A percentile compares a stretch with the other conserved stretches of the same genome.
phyloP scores from a whole-genome alignment of 495 filamentous ascomycete species.

The Gamarada debralockiae region DNA sequence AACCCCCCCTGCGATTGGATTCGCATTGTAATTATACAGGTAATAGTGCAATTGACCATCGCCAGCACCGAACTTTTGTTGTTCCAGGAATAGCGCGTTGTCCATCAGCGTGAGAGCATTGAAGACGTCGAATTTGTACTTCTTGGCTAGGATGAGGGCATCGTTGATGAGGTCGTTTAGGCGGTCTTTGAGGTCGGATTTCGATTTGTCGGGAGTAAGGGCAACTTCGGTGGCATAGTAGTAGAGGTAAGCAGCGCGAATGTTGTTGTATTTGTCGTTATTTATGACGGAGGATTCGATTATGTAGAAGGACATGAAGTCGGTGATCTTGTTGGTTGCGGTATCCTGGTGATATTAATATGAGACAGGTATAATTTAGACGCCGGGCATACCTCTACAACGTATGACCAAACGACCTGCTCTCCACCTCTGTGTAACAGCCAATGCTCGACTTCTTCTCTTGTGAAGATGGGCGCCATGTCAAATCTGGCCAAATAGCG shows the following conservation, averaged over 20 bases:
- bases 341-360: slow-evolving; percentile 36
- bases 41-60: slow-evolving; percentile 96
- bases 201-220: slow-evolving; percentile 46
- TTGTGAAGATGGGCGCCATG: slow-evolving; percentile 75
- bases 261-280: slow-evolving; percentile 65
- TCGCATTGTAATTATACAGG: slow-evolving; percentile 90
- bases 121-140: slow-evolving; percentile 89
- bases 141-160: slow-evolving; percentile 82
- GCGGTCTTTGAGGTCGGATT: slow-evolving; percentile 60
- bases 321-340: slow-evolving; percentile 74
- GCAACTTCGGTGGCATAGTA: slow-evolving; percentile 91
- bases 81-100: slow-evolving; percentile 85
- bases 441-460: slow-evolving; percentile 85
- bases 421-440: slow-evolving; percentile 68
- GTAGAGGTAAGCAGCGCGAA: slow-evolving; percentile 90
- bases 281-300: slow-evolving; percentile 90
- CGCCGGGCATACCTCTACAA: slow-evolving; percentile 64
- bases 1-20: slow-evolving; percentile 76
- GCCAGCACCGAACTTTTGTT: slow-evolving; percentile 90
- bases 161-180: slow-evolving; percentile 78
- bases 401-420: slow-evolving; percentile 87
- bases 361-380: not conserved
- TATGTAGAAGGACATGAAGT: slow-evolving; percentile 94
- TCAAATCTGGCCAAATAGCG: slow-evolving; percentile 77
- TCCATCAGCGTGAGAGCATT: slow-evolving; percentile 92